Conservation (phyloP, 805 yeast species). For the Naumovozyma baii region DNA sequence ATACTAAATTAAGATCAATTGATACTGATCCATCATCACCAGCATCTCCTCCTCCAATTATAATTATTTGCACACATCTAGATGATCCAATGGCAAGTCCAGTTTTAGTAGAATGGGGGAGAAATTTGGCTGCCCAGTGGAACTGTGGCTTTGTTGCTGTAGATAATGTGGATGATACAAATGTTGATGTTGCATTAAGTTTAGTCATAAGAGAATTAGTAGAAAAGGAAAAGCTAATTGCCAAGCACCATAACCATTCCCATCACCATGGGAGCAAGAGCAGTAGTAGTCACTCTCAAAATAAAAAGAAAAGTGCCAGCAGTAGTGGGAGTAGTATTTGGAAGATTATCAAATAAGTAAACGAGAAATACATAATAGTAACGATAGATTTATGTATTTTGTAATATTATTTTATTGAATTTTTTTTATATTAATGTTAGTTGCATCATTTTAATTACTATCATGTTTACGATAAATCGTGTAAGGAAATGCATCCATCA, state of each 20-base stretch:
- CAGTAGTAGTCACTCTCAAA: not conserved
- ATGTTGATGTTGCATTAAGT: conserved; percentile 49
- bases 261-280: not conserved
- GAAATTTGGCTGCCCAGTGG: conserved; percentile 50
- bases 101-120: conserved; percentile 47
- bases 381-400: not conserved
- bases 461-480: conserved; percentile 4
- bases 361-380: not conserved
- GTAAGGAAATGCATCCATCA: conserved; percentile 22
- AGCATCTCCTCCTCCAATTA: conserved; percentile 51
- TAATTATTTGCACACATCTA: conserved; percentile 57
- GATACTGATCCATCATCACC: conserved; percentile 32
- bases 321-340: conserved; percentile 2
- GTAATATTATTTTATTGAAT: not conserved
- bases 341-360: conserved; percentile 5
- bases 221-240: conserved; percentile 33
- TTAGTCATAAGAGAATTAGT: conserved; percentile 50
- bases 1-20: conserved; percentile 26
- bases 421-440: no score
- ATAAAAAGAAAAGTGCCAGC: conserved; percentile 1
- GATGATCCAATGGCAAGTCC: conserved; percentile 54
- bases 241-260: conserved; percentile 1
- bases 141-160: conserved; percentile 53
- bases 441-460: not conserved
- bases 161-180: conserved; percentile 42